Conservation (phyloP, 305 asterid species). For the Solanum hybrid region DNA sequence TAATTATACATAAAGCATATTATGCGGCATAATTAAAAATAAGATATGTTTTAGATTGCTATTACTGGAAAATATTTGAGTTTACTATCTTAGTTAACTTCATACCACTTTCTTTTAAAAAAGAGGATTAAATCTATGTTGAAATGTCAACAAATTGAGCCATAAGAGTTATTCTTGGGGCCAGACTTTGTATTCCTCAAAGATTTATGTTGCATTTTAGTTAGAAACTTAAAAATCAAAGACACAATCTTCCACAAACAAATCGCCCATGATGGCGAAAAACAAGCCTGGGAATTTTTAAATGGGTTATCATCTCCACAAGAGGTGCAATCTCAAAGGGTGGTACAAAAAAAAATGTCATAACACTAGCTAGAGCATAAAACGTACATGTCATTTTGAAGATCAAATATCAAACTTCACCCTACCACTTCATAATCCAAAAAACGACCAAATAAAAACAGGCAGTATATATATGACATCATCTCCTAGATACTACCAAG, state of each 20-base stretch:
- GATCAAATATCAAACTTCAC: not conserved
- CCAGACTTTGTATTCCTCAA: not conserved
- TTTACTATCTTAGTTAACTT: rapidly evolving
- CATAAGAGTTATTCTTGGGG: not conserved
- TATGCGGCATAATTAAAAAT: not conserved
- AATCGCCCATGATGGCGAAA: not conserved
- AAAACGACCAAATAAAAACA: not conserved
- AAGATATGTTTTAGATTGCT: too few species aligned
- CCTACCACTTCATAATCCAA: not conserved
- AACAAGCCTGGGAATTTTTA: not conserved
- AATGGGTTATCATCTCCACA: not conserved
- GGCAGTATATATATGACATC: not conserved
- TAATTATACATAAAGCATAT: not conserved
- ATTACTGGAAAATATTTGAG: not conserved
- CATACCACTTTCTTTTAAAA: too few species aligned
- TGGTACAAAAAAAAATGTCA: not conserved
- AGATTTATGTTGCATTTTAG: not conserved
- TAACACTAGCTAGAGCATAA: not conserved
- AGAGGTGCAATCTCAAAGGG: not conserved
- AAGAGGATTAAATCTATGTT: not conserved
- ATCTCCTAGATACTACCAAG: not conserved
- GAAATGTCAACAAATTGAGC: not conserved
- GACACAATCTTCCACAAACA: not conserved
- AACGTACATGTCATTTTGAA: not conserved
- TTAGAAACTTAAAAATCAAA: not conserved